phyloP scores from a whole-genome alignment of 164 flowering plant genomes.

The Aristolochia contorta region DNA sequence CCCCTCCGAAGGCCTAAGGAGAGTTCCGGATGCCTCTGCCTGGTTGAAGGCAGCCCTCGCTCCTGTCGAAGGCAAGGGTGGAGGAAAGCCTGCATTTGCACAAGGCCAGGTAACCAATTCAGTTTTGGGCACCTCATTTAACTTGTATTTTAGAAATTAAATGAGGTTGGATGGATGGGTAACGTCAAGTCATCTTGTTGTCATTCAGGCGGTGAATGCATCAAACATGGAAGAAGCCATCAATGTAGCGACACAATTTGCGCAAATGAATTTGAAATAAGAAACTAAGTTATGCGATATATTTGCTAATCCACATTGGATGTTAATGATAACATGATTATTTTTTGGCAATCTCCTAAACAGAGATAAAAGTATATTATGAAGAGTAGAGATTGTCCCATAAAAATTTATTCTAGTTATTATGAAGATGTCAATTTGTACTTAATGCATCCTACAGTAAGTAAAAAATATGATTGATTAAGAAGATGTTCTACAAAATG shows the following conservation, averaged over 20 bases:
- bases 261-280: slow-evolving; percentile 9
- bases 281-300: background rate
- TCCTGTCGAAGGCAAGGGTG: slow-evolving; percentile 81
- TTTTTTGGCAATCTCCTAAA: no score
- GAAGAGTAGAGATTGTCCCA: no score
- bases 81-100: slow-evolving; percentile 85
- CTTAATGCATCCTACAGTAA: no score
- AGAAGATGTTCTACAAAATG: no score
- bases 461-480: no score
- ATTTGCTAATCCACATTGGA: no score
- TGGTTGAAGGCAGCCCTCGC: slow-evolving; percentile 70
- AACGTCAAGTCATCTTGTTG: background rate
- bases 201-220: slow-evolving; percentile 12
- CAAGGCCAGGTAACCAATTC: slow-evolving; percentile 69
- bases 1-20: slow-evolving; percentile 41
- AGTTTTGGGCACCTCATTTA: background rate
- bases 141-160: background rate
- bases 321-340: no score
- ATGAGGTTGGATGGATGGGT: background rate
- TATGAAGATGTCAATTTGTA: no score
- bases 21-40: slow-evolving; percentile 56
- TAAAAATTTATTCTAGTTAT: no score
- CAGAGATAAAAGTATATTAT: no score
- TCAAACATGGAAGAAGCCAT: slow-evolving; percentile 12
- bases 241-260: slow-evolving; percentile 11